These are phyloP conservation scores for Picochlorum sp. DNA, from an alignment of 139 green algal genomes.

Conservation along the genomic window DNA sequence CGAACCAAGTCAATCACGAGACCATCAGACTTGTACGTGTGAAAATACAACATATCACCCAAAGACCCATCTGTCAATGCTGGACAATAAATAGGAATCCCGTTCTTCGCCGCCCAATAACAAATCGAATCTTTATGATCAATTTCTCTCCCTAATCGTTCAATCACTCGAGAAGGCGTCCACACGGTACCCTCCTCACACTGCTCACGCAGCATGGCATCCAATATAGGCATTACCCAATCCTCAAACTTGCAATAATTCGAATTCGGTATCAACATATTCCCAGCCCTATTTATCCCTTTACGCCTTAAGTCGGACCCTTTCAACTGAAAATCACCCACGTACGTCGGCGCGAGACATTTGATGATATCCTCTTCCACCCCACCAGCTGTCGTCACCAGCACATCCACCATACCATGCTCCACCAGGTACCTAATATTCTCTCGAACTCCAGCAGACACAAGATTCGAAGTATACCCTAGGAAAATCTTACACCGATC, in stretches of 20 bases:
- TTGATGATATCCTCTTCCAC: slow-evolving; percentile 99
- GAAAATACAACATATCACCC: slow-evolving; percentile 99
- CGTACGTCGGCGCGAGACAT: slow-evolving; percentile 85
- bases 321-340: slow-evolving; percentile 85
- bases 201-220: slow-evolving; percentile 88
- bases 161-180: slow-evolving; percentile 78
- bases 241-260: slow-evolving; percentile 99
- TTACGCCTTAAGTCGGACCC: slow-evolving; percentile 71
- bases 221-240: slow-evolving; percentile 97
- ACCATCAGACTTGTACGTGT: slow-evolving; percentile 74
- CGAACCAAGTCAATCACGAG: slow-evolving; percentile 67
- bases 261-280: slow-evolving; percentile 98
- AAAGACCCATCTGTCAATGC: slow-evolving; percentile 81
- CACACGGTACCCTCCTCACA: slow-evolving; percentile 65
- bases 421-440: slow-evolving; percentile 77
- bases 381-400: slow-evolving; percentile 93
- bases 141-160: slow-evolving; percentile 80
- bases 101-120: slow-evolving; percentile 86
- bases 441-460: slow-evolving; percentile 82
- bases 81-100: slow-evolving; percentile 94
- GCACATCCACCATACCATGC: slow-evolving; percentile 86
- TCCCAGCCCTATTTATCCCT: slow-evolving; percentile 95
- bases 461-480: slow-evolving; percentile 94
- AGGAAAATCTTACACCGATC: slow-evolving; percentile 84
- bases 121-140: slow-evolving; percentile 77